phyloP scores from a whole-genome alignment of 768 basidiomycete genomes.

The Lactarius sp. region DNA sequence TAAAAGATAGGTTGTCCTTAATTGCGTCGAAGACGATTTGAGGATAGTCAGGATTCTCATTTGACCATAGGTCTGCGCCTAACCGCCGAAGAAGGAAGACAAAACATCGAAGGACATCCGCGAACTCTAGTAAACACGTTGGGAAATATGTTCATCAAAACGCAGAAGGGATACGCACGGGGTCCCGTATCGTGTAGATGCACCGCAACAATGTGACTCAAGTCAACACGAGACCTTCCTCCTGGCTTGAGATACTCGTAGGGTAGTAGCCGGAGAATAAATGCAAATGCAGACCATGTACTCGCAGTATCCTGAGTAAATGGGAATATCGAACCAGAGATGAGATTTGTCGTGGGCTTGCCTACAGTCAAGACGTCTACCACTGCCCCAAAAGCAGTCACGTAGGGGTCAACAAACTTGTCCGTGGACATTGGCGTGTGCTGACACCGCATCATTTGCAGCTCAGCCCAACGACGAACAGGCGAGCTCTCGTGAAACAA shows the following conservation, averaged over 20 bases:
- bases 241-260: conserved; percentile 36
- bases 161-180: conserved; percentile 43
- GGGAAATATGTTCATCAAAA: conserved; percentile 12
- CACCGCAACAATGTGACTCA: conserved; percentile 51
- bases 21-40: conserved; percentile 77
- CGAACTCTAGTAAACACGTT: conserved; percentile 46
- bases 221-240: conserved; percentile 36
- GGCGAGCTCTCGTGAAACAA: conserved; percentile 45
- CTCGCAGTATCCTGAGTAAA: conserved; percentile 39
- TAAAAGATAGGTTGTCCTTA: conserved; percentile 66
- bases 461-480: conserved; percentile 58
- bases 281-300: conserved; percentile 49
- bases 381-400: conserved; percentile 39
- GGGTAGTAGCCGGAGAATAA: conserved; percentile 52
- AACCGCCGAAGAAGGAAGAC: conserved; percentile 56
- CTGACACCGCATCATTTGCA: conserved; percentile 38
- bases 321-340: conserved; percentile 8
- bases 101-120: conserved; percentile 53
- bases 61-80: conserved; percentile 57
- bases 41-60: conserved; percentile 67
- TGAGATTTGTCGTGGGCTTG: background rate
- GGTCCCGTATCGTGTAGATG: conserved; percentile 57
- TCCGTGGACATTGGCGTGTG: conserved; percentile 43
- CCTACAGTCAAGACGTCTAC: conserved; percentile 30
- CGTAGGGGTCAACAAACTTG: conserved; percentile 46